phyloP scores from a whole-genome alignment of 805 yeast genomes.

The Yamadazyma sp. region DNA sequence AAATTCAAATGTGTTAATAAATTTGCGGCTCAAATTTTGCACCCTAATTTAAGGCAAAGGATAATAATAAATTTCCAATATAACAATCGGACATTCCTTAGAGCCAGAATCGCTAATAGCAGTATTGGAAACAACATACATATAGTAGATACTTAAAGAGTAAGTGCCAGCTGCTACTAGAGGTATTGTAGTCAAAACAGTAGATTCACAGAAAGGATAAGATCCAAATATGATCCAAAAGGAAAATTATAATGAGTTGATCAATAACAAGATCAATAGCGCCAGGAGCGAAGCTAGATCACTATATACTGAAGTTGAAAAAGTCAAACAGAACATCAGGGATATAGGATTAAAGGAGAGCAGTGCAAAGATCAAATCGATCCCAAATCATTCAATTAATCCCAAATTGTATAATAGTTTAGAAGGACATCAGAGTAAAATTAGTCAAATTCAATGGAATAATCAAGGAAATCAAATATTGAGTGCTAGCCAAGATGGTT shows the following conservation, averaged over 20 bases:
- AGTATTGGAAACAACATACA: too few species aligned
- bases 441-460: constrained; percentile 69
- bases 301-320: constrained; percentile 49
- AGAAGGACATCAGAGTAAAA: constrained; percentile 70
- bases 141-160: too few species aligned
- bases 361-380: constrained; percentile 28
- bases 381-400: constrained; percentile 23
- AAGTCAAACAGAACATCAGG: constrained; percentile 37
- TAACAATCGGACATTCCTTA: too few species aligned
- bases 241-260: constrained; percentile 1
- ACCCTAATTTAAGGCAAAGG: too few species aligned
- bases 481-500: constrained; percentile 85
- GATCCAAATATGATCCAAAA: too few species aligned
- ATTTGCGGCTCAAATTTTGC: too few species aligned
- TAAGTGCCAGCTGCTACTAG: too few species aligned
- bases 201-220: too few species aligned
- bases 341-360: constrained; percentile 46
- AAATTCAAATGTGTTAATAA: too few species aligned
- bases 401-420: constrained; percentile 38
- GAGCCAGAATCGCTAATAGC: too few species aligned
- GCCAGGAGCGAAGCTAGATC: constrained; percentile 47
- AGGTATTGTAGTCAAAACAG: too few species aligned
- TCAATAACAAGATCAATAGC: constrained; percentile 12
- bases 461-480: constrained; percentile 56
- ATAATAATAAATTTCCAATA: too few species aligned